These are phyloP conservation scores for Serendipita sp. DNA, from an alignment of 768 basidiomycete species.

Conservation along the genomic window DNA sequence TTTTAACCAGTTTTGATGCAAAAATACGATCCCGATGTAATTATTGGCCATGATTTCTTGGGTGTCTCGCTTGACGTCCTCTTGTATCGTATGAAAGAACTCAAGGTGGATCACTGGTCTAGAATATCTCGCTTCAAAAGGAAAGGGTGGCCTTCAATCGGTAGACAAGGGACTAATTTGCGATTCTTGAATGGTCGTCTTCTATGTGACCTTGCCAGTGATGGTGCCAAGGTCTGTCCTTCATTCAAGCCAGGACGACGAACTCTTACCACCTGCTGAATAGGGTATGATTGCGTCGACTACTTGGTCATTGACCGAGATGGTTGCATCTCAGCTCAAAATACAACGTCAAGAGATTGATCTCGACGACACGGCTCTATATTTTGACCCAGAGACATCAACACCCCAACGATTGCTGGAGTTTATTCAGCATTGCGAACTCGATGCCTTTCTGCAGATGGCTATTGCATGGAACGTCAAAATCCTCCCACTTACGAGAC, in stretches of 20 bases:
- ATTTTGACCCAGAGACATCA: slow-evolving; percentile 69
- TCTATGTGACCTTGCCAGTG: slow-evolving; percentile 84
- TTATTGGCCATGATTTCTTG: slow-evolving; percentile 88
- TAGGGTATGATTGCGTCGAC: slow-evolving; percentile 95
- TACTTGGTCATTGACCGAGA: slow-evolving; percentile 95
- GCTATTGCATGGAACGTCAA: slow-evolving; percentile 90
- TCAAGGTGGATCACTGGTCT: slow-evolving; percentile 88
- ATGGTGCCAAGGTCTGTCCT: slow-evolving; percentile 67
- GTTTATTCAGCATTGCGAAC: slow-evolving; percentile 84
- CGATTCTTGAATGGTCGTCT: slow-evolving; percentile 71
- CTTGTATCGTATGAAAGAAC: slow-evolving; percentile 75
- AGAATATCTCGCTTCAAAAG: slow-evolving; percentile 80
- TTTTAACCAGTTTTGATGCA: slow-evolving; percentile 42
- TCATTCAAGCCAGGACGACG: not conserved
- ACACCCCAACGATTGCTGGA: slow-evolving; percentile 63
- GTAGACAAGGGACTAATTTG: slow-evolving; percentile 69
- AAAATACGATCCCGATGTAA: slow-evolving; percentile 82
- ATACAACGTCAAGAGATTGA: slow-evolving; percentile 85
- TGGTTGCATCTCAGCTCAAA: slow-evolving; percentile 82
- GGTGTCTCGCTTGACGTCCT: slow-evolving; percentile 82
- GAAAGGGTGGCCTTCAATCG: slow-evolving; percentile 63
- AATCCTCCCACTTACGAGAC: slow-evolving; percentile 78
- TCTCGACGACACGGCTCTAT: slow-evolving; percentile 81
- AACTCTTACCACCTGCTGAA: not conserved
- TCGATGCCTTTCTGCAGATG: slow-evolving; percentile 96